These are phyloP conservation scores for Cicer yamashitae DNA, from an alignment of 306 rosid species.

Conservation along the genomic window DNA sequence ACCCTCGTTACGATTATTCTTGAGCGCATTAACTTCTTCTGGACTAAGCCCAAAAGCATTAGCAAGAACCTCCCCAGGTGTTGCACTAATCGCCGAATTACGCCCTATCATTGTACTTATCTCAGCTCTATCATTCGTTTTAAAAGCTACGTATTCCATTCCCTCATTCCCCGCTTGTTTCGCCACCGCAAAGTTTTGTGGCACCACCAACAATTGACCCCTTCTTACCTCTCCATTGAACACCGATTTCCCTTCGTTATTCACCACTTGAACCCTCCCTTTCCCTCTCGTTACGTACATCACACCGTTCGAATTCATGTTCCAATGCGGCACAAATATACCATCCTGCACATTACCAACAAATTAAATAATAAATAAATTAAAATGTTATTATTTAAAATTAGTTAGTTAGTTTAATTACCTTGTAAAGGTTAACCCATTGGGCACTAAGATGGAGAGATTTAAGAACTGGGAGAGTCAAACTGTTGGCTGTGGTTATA, in stretches of 20 bases:
- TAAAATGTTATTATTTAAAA: too few relatives aligned
- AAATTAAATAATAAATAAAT: not conserved
- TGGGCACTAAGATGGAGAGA: conserved; percentile 41
- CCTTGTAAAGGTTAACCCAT: conserved; percentile 41
- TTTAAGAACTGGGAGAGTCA: conserved; percentile 38
- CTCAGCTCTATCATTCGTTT: conserved; percentile 57
- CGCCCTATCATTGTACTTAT: conserved; percentile 55
- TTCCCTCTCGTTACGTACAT: conserved; percentile 59
- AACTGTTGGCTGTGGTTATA: conserved; percentile 33
- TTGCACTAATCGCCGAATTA: conserved; percentile 48
- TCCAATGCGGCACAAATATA: conserved; percentile 62
- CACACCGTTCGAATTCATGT: conserved; percentile 53
- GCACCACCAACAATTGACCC: conserved; percentile 56
- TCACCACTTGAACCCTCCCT: conserved; percentile 58
- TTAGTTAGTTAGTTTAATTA: not conserved
- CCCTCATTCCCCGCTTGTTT: conserved; percentile 55
- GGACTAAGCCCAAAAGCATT: conserved; percentile 39
- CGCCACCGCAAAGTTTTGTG: conserved; percentile 59
- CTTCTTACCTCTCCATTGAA: conserved; percentile 50
- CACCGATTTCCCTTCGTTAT: conserved; percentile 52
- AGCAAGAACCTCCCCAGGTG: conserved; percentile 55
- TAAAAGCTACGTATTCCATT: conserved; percentile 61
- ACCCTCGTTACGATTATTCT: conserved; percentile 52
- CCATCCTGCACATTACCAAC: conserved; percentile 48
- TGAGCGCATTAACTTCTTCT: conserved; percentile 47